A percentile compares a stretch with the other conserved stretches of the same genome.
These are phyloP conservation scores for Syzygium aromaticum DNA, from an alignment of 345 rosid genomes.

Conservation along the genomic window DNA sequence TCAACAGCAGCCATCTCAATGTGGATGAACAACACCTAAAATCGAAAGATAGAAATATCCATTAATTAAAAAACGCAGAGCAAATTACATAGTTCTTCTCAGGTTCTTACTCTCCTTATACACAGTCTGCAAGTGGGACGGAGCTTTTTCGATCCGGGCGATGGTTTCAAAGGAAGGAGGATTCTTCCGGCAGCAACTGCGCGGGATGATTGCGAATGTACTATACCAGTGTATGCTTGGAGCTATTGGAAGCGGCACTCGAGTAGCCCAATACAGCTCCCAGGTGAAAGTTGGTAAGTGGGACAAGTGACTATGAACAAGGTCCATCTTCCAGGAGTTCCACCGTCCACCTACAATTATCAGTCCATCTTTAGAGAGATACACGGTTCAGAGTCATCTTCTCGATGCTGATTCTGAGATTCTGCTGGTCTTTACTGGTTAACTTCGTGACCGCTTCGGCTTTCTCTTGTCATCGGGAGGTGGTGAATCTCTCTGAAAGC, in stretches of 20 bases:
- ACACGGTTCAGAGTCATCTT: slow-evolving; percentile 64
- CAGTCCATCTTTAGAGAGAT: slow-evolving; percentile 35
- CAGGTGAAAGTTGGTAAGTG: slow-evolving; percentile 8
- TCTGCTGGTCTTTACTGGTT: slow-evolving; percentile 49
- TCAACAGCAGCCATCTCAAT: too few species aligned
- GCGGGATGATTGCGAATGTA: slow-evolving; percentile 43
- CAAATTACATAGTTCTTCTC: too few species aligned
- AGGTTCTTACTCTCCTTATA: background rate
- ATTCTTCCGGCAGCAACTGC: slow-evolving; percentile 44
- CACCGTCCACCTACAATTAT: slow-evolving; percentile 13
- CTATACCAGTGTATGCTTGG: slow-evolving; percentile 46
- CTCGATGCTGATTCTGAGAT: slow-evolving; percentile 44
- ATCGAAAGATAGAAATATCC: too few species aligned
- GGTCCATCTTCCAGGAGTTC: slow-evolving; percentile 32
- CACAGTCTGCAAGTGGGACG: slow-evolving; percentile 40
- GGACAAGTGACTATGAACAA: slow-evolving; percentile 14
- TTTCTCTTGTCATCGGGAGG: slow-evolving; percentile 47
- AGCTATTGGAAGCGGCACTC: slow-evolving; percentile 16
- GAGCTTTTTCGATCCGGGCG: slow-evolving; percentile 59
- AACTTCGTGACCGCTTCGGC: slow-evolving; percentile 51
- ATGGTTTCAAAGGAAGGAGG: slow-evolving; percentile 68
- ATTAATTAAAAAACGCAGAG: too few species aligned
- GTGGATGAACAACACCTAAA: too few species aligned
- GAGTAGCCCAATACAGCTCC: slow-evolving; percentile 7
- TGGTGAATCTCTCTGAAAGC: slow-evolving; percentile 50